Percentiles rank a stretch among this genome's conserved stretches.
These are phyloP conservation scores for Royoungia palumana DNA, from an alignment of 768 basidiomycete species.

Conservation along the genomic window DNA sequence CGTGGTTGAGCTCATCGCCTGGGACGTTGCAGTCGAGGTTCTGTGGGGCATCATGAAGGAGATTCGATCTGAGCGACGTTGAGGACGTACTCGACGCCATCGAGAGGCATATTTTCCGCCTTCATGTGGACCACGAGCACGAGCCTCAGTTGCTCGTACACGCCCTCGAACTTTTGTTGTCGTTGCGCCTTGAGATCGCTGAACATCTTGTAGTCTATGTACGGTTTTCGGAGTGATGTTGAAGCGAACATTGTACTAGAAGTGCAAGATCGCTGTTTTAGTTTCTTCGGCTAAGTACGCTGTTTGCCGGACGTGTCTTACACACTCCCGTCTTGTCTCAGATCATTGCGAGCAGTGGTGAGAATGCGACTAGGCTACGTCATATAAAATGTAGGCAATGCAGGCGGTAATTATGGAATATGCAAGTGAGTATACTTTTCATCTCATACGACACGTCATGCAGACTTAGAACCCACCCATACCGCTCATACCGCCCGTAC, in stretches of 20 bases:
- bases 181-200: constrained; percentile 47
- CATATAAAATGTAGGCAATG: constrained; percentile 10
- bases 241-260: too few species aligned
- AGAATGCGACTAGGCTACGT: constrained; percentile 20
- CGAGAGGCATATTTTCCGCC: constrained; percentile 73
- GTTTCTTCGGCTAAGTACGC: background rate
- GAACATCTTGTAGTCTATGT: constrained; percentile 2
- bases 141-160: constrained; percentile 68
- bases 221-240: background rate
- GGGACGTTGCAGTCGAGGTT: constrained; percentile 91
- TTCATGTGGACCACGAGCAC: constrained; percentile 73
- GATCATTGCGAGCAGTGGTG: constrained; percentile 22
- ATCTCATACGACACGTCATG: too few species aligned
- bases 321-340: background rate
- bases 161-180: constrained; percentile 65
- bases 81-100: constrained; percentile 65
- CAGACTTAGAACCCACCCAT: too few species aligned
- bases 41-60: constrained; percentile 34
- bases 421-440: too few species aligned
- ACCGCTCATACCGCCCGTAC: constrained; percentile 59
- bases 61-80: background rate
- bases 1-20: constrained; percentile 93
- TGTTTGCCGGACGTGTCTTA: constrained; percentile 3
- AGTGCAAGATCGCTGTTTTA: background rate
- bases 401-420: constrained; percentile 6